Evolutionary conservation across 1,139 yeast species (phyloP).

Genomic region (Groenewaldozyma auringiensis): DNA sequence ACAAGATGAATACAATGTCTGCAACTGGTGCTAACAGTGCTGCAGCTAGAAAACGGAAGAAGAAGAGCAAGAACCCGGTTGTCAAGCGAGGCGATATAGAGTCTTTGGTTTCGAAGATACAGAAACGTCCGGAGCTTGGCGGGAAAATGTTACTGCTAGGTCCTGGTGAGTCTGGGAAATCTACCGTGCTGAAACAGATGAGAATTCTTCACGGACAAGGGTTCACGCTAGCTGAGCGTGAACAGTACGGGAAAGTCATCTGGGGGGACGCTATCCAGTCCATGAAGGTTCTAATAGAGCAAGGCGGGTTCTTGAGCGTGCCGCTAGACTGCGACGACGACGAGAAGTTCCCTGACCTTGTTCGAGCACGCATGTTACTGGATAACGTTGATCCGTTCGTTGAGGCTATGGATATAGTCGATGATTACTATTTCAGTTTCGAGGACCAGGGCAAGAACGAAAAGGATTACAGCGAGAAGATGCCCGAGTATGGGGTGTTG

Average conservation of each 20-base stretch:
- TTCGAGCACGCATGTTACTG: neutral
- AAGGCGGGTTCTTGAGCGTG: constrained; percentile 22
- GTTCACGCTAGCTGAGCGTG: constrained; percentile 69
- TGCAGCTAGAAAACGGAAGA: neutral
- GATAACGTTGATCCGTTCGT: constrained; percentile 4
- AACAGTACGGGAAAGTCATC: constrained; percentile 79
- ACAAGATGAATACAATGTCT: neutral
- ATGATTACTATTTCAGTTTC: neutral
- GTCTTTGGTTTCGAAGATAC: constrained; percentile 27
- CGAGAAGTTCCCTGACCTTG: constrained; percentile 1
- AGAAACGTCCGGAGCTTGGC: constrained; percentile 15
- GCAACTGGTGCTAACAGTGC: neutral
- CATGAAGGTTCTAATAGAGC: constrained; percentile 68
- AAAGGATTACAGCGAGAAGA: constrained; percentile 3
- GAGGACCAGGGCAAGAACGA: constrained; percentile 6
- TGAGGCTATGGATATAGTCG: neutral
- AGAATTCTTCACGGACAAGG: constrained; percentile 80
- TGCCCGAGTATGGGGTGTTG: neutral
- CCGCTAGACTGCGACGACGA: constrained; percentile 19
- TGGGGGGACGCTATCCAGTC: constrained; percentile 91
- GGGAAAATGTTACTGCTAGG: constrained; percentile 69
- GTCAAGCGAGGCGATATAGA: constrained; percentile 9
- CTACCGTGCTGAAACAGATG: constrained; percentile 92
- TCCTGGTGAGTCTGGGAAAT: constrained; percentile 95
- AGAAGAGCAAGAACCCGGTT: neutral